Evolutionary conservation across 2,329 filamentous ascomycete genomes (phyloP), one percentile per base, ranked within the genome.

Genomic region (Cryphonectria nitschkei): DNA sequence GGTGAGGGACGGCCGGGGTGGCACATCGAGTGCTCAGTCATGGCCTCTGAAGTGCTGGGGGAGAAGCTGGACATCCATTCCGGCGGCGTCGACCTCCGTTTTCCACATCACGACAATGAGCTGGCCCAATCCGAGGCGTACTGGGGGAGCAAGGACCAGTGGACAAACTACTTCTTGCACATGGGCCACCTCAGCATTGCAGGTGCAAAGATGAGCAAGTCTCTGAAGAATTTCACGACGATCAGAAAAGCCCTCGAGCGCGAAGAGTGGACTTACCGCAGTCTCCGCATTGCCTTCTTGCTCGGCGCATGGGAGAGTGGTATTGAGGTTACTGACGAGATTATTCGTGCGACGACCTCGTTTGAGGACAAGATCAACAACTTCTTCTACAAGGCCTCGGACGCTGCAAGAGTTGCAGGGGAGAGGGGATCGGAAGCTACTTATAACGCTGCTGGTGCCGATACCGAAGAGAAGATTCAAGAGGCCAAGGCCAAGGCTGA

Each of bases 11-110:
- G 95, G 61, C 95, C 95, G 0, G 95, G 95, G 26, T 98, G 95
- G 95, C 95, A 98, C 78, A 98, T 98, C 77, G 95, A 98, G 83
- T 98, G 95, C 89, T 95, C 92, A 1, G 94, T 94, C 22, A 98
- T 98, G 95, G 94, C 95, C 0, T 95, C 93, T 2, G 93, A 95
- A 74, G 88, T 94, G n/a, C 84, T 98, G 1, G 95, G 95, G 6
- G 86, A 90, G 39, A 87, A 91, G 73, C 50, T 98, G 85, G 95
- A 98, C 79, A 93, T 98, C 68, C 95, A 98, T 80, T 97, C 93
- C 32, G 95, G 95, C 39, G 95, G 95, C 70, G 92, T 97, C 72
- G 95, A 98, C 80, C 86, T 98, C 68, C 91, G 92, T 0, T 97
- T 97, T 80, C 94, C 95, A 0, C 95, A 97, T 79, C 95, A 95